phyloP scores from a whole-genome alignment of 352 stramenopile genomes.

The Blastocystis sp. region DNA sequence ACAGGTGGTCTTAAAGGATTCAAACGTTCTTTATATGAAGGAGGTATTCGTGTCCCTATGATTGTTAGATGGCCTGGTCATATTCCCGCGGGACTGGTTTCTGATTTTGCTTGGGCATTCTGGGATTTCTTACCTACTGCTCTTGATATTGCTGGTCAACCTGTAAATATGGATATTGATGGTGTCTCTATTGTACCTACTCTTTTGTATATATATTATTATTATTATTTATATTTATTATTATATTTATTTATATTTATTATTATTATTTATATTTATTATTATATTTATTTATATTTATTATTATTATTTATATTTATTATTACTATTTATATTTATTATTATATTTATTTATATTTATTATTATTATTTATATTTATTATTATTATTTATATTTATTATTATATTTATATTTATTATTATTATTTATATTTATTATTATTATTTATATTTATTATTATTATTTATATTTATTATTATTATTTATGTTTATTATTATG shows the following conservation, averaged over 20 bases:
- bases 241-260: too few relatives aligned
- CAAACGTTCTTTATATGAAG: conserved; percentile 42
- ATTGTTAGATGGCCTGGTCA: conserved; percentile 34
- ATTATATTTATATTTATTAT: too few relatives aligned
- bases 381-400: too few relatives aligned
- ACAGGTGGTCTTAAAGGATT: conserved; percentile 34
- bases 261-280: too few relatives aligned
- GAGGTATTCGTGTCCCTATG: conserved; percentile 35
- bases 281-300: too few relatives aligned
- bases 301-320: too few relatives aligned
- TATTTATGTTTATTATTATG: too few relatives aligned
- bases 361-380: too few relatives aligned
- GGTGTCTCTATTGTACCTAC: conserved; percentile 9
- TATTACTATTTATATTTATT: too few relatives aligned
- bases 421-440: background rate
- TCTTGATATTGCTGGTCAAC: conserved; percentile 1
- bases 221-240: too few relatives aligned
- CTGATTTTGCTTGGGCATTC: conserved; percentile 1
- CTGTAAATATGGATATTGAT: background rate
- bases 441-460: background rate
- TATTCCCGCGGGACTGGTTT: background rate
- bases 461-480: background rate
- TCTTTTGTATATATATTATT: background rate
- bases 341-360: too few relatives aligned
- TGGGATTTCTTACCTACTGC: conserved; percentile 15